These are phyloP conservation scores for Ophiostoma tasmaniense DNA, from an alignment of 2,329 filamentous ascomycete species.

Conservation along the genomic window DNA sequence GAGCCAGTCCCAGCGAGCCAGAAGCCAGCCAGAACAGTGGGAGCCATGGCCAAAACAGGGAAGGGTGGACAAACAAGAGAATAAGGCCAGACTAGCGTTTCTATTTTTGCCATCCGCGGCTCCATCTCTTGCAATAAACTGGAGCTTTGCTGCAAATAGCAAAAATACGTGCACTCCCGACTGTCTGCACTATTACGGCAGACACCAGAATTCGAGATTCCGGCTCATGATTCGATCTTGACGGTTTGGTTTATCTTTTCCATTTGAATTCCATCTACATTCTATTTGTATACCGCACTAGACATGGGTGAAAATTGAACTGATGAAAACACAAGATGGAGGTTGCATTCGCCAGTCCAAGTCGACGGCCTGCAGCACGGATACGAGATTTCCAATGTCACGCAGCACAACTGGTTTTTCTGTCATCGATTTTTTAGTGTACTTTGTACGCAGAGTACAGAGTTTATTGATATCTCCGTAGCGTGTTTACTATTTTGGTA, in stretches of 20 bases:
- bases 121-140: not conserved
- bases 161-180: not conserved
- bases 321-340: not conserved
- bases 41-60: not conserved
- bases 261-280: not conserved
- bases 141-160: not conserved
- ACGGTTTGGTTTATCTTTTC: not conserved
- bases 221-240: not conserved
- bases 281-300: not conserved
- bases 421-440: no score
- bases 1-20: no score
- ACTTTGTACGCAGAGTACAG: no score
- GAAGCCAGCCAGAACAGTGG: not conserved
- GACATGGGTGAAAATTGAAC: not conserved
- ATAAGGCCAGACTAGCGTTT: slow-evolving; percentile 11
- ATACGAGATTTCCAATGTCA: slow-evolving; percentile 1
- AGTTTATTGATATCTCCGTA: not conserved
- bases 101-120: slow-evolving; percentile 15
- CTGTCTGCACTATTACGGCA: not conserved
- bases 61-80: not conserved
- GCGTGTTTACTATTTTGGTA: not conserved
- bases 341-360: not conserved
- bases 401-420: not conserved
- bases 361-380: not conserved
- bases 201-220: no score